Evolutionary conservation across 345 rosid species (phyloP).

Genomic region (Populus ilicifolia): DNA sequence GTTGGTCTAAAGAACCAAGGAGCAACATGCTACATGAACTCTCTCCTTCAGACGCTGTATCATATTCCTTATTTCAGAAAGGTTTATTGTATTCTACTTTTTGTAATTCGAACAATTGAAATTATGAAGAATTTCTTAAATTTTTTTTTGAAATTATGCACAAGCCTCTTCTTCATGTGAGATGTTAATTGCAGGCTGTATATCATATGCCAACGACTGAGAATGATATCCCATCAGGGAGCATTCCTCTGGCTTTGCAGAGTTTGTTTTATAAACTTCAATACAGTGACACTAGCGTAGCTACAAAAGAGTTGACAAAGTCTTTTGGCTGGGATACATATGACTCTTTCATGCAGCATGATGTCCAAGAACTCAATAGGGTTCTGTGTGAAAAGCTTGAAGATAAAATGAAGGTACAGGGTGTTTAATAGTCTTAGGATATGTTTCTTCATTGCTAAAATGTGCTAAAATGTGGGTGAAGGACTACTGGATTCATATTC

Average conservation of each 20-base stretch:
- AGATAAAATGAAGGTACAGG: slow-evolving; percentile 89
- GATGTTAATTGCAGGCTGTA: slow-evolving; percentile 63
- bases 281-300: slow-evolving; percentile 50
- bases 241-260: slow-evolving; percentile 58
- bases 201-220: slow-evolving; percentile 99
- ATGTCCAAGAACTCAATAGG: slow-evolving; percentile 97
- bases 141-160: background rate
- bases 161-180: background rate
- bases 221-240: slow-evolving; percentile 86
- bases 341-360: slow-evolving; percentile 99
- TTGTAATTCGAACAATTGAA: background rate
- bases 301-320: slow-evolving; percentile 52
- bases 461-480: background rate
- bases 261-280: slow-evolving; percentile 56
- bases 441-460: background rate
- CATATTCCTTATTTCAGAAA: slow-evolving; percentile 97
- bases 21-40: slow-evolving; percentile 99
- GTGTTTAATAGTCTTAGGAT: background rate
- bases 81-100: slow-evolving; percentile 36
- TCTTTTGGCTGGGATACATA: slow-evolving; percentile 94
- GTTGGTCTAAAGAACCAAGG: slow-evolving; percentile 99
- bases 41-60: slow-evolving; percentile 85
- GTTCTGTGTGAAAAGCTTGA: slow-evolving; percentile 96
- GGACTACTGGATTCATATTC: background rate
- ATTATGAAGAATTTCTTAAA: background rate